Evolutionary conservation across 2,329 filamentous ascomycete species (phyloP), one percentile per base, ranked within the genome.

Genomic region (Fusarium bactridioides): DNA sequence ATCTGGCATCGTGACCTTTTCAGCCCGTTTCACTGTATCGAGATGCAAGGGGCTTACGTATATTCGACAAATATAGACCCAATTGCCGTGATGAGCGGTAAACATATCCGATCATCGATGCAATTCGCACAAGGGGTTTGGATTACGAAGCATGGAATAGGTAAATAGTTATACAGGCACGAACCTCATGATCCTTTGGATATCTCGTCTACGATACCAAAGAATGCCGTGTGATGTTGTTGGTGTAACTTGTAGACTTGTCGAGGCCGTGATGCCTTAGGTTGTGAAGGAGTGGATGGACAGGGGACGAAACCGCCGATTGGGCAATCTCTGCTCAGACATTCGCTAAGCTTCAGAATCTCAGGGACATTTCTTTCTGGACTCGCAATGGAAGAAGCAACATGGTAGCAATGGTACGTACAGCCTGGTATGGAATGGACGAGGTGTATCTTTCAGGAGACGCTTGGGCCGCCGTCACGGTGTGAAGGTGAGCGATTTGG

Each of bases 1-100:
- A 76, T 73, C 62, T 67, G 73, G 63, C 74, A 76, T 76, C 74
- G 74, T 76, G 74, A 76, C 73, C 69, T 54, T 43, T 64, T 62
- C 72, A 76, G 59, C 61, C 63, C 38, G 54, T 60, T 50, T 67
- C 38, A 27, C 56, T 48, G 54, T 59, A 35, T 71, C 37, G 37
- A 33, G 53, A 56, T 69, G 48, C 45, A 50, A 37, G 47, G 51
- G 50, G 38, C 37, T 64, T 72, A 72, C 67, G 67, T 65, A 65
- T 64, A 51, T 66, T 64, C 23, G 55, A 45, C 40, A 56, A 44
- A 19, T 25, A 59, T 59, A 61, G 54, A 53, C 21, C 53, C 21
- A 58, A 62, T 54, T 67, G 51, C 29, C 51, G 38, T 55, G 48
- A 53, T 47, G 55, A 61, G 70, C 67, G 67, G 70, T 73, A 74